Conservation (phyloP, 352 stramenopile genomes). For the Globisporangium okanoganense region DNA sequence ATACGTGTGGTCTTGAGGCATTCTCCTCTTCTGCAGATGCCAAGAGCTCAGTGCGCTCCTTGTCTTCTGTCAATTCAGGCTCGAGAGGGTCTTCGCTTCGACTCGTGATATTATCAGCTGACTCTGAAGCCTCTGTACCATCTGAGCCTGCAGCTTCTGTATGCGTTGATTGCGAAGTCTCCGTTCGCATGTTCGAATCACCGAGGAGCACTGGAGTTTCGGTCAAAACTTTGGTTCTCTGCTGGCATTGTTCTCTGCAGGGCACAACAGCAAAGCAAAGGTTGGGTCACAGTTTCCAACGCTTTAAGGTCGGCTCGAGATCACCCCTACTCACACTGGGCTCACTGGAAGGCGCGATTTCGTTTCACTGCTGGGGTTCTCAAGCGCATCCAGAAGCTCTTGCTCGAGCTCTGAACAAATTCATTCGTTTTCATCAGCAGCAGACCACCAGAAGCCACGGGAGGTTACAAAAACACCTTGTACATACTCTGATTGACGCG, state of each 20-base stretch:
- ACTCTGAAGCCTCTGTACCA: neutral
- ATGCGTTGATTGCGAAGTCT: neutral
- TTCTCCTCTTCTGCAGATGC: neutral
- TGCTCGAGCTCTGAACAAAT: slow-evolving; percentile 21
- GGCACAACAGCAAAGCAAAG: neutral
- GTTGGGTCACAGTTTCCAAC: neutral
- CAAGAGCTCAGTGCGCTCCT: neutral
- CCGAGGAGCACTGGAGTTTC: neutral
- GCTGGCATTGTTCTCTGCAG: neutral
- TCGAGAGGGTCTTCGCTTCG: neutral
- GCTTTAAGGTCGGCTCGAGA: neutral
- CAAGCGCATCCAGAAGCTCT: slow-evolving; percentile 21
- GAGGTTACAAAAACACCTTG: neutral
- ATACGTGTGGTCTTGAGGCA: neutral
- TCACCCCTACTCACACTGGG: neutral
- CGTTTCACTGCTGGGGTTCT: neutral
- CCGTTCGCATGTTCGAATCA: neutral
- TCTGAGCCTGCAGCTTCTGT: neutral
- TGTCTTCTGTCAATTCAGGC: no score
- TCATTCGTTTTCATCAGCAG: neutral
- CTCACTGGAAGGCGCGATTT: neutral
- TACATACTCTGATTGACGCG: slow-evolving; percentile 24
- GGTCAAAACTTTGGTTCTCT: neutral
- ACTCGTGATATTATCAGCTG: neutral
- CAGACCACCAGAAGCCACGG: no score